Conservation (phyloP, 441 rosid species). For the Populus tomentosa region DNA sequence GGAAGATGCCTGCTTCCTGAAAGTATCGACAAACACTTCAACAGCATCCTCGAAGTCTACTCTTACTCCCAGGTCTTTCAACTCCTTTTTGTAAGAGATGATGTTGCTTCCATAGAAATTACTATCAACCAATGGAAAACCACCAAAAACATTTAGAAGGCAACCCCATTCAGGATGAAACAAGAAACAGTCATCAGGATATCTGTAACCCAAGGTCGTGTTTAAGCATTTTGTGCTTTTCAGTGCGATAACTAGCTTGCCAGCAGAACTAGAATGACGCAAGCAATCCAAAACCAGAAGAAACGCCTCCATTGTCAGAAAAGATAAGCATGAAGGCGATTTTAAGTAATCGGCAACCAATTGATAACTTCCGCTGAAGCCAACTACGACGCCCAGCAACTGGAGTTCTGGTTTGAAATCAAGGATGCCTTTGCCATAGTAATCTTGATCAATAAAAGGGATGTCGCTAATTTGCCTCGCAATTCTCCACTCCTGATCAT, state of each 20-base stretch:
- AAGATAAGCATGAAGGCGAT: constrained; percentile 4
- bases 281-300: constrained; percentile 40
- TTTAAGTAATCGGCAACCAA: constrained; percentile 15
- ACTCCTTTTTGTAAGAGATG: constrained; percentile 30
- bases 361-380: constrained; percentile 26
- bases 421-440: constrained; percentile 39
- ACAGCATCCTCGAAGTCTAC: constrained; percentile 46
- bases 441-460: constrained; percentile 41
- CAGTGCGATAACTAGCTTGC: constrained; percentile 23
- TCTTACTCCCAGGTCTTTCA: constrained; percentile 42
- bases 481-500: no score
- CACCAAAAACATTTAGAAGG: constrained; percentile 39
- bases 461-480: constrained; percentile 10
- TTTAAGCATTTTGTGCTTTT: constrained; percentile 34
- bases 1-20: constrained; percentile 37
- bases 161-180: constrained; percentile 49
- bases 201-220: constrained; percentile 41
- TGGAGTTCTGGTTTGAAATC: constrained; percentile 41
- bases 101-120: constrained; percentile 38
- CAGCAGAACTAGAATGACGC: background rate
- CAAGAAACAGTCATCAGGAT: constrained; percentile 49
- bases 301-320: constrained; percentile 37
- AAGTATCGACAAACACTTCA: constrained; percentile 28
- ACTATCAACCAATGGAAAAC: constrained; percentile 42
- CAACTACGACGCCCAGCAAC: constrained; percentile 49